phyloP scores from a whole-genome alignment of 2,329 filamentous ascomycete species.

The Aspergillus puulaauensis region DNA sequence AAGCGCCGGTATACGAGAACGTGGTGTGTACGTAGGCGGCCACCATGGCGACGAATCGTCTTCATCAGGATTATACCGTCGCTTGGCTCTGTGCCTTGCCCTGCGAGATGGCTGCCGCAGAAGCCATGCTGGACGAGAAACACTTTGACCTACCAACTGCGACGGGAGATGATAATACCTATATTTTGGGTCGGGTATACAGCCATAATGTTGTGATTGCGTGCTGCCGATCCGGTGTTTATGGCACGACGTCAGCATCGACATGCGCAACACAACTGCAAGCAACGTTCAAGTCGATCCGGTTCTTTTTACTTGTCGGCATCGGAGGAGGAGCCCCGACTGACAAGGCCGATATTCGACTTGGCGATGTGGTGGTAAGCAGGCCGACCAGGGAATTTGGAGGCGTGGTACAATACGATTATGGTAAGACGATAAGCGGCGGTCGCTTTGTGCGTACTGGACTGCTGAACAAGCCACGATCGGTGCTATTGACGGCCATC shows the following conservation, averaged over 20 bases:
- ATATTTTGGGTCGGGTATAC: neutral
- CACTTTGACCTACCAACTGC: neutral
- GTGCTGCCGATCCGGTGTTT: neutral
- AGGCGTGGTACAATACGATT: constrained; percentile 21
- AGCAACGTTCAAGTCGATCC: neutral
- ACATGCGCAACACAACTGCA: neutral
- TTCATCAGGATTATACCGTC: constrained; percentile 13
- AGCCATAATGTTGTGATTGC: constrained; percentile 9
- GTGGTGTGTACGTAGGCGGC: neutral
- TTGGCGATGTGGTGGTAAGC: constrained; percentile 5
- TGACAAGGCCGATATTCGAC: constrained; percentile 6
- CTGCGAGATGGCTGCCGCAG: constrained; percentile 9
- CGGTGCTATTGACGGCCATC: constrained; percentile 4
- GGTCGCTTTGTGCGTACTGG: constrained; percentile 11
- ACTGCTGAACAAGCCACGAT: constrained; percentile 10
- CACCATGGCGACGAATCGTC: neutral
- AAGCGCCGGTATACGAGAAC: too few species aligned
- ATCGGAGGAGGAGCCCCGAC: constrained; percentile 14
- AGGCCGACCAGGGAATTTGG: neutral
- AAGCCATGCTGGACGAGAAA: constrained; percentile 8
- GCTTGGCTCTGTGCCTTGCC: constrained; percentile 17
- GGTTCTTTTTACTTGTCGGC: constrained; percentile 9
- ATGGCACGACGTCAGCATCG: constrained; percentile 7
- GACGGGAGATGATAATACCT: neutral
- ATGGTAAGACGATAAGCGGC: constrained; percentile 11